These are phyloP conservation scores for Galerina sulciceps DNA, from an alignment of 768 basidiomycete species.

Conservation along the genomic window DNA sequence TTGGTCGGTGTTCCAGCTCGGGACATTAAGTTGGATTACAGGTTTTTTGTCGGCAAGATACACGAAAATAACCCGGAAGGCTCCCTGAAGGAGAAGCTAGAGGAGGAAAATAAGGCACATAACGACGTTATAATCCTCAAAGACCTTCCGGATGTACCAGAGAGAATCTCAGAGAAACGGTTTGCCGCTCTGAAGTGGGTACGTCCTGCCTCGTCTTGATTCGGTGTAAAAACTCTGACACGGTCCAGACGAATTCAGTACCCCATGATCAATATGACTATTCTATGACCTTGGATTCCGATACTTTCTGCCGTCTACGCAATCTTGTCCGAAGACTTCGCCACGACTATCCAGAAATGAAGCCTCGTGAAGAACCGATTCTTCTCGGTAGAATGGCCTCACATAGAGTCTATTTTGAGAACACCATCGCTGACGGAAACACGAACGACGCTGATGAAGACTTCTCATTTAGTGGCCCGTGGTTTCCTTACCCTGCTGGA, in stretches of 20 bases:
- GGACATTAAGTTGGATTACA: neutral
- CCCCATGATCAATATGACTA: constrained; percentile 5
- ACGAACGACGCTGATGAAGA: constrained; percentile 2
- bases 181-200: constrained; percentile 14
- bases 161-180: constrained; percentile 13
- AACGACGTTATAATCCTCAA: constrained; percentile 1
- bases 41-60: constrained; percentile 6
- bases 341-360: neutral
- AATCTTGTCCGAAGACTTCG: neutral
- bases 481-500: constrained; percentile 11
- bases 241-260: constrained; percentile 1
- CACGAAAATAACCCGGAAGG: neutral
- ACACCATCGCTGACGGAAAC: constrained; percentile 7
- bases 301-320: constrained; percentile 7
- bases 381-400: constrained; percentile 7
- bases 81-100: neutral
- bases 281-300: constrained; percentile 12
- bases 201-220: neutral
- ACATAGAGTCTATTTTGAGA: neutral
- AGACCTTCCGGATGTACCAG: constrained; percentile 4
- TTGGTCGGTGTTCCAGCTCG: neutral
- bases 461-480: constrained; percentile 1
- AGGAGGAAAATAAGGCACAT: neutral
- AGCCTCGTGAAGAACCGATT: constrained; percentile 2
- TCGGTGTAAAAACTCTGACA: neutral